phyloP scores from a whole-genome alignment of 805 yeast genomes.

The Wickerhamiella kurtzmanii region DNA sequence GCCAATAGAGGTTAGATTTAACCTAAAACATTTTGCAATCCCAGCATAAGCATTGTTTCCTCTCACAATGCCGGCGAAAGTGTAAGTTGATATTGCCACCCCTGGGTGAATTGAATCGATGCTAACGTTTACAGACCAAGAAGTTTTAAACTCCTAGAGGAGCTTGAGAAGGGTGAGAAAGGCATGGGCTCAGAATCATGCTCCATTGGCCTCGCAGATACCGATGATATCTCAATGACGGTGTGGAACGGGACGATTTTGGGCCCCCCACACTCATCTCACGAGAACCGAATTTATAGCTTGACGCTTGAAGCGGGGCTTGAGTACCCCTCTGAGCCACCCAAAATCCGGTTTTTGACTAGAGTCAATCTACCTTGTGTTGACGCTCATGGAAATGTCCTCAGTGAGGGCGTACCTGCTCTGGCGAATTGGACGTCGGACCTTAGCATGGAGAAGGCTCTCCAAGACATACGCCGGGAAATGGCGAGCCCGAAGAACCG shows the following conservation, averaged over 20 bases:
- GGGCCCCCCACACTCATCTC: slow-evolving; percentile 88
- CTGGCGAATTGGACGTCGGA: slow-evolving; percentile 76
- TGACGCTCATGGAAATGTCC: slow-evolving; percentile 45
- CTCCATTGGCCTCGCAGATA: slow-evolving; percentile 83
- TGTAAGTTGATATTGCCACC: not conserved
- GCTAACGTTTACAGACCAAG: slow-evolving; percentile 40
- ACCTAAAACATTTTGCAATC: not conserved
- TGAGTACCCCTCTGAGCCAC: slow-evolving; percentile 81
- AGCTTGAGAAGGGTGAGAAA: slow-evolving; percentile 94
- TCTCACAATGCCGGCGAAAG: not conserved
- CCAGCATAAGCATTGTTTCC: not conserved
- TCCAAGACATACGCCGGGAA: slow-evolving; percentile 67
- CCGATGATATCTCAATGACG: slow-evolving; percentile 86
- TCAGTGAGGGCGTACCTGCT: slow-evolving; percentile 43
- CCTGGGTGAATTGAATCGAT: not conserved
- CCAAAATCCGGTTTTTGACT: slow-evolving; percentile 64
- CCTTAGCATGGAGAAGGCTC: slow-evolving; percentile 86
- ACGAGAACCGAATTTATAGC: slow-evolving; percentile 87
- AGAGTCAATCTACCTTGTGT: slow-evolving; percentile 88
- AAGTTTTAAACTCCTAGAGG: slow-evolving; percentile 87
- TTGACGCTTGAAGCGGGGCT: slow-evolving; percentile 70
- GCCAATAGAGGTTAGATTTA: no score
- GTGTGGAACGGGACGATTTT: slow-evolving; percentile 95
- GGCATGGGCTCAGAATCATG: slow-evolving; percentile 95
- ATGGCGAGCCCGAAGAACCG: slow-evolving; percentile 79